phyloP scores from a whole-genome alignment of 2,329 filamentous ascomycete species.

The Herpomyces periplanetae region DNA sequence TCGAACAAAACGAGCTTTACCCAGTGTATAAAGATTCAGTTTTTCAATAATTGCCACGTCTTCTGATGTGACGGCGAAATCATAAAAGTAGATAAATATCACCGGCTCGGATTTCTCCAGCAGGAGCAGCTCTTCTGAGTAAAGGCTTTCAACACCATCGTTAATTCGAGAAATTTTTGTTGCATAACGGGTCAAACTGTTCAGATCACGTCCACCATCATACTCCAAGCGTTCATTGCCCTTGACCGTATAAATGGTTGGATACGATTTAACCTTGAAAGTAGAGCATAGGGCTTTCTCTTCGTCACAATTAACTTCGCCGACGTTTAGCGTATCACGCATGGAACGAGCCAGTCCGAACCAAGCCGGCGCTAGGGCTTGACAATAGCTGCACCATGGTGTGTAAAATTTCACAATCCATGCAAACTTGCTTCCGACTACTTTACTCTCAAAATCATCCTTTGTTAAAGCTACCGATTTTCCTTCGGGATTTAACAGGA shows the following conservation, averaged over 20 bases:
- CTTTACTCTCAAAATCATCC: slow-evolving; percentile 46
- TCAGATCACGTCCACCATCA: slow-evolving; percentile 53
- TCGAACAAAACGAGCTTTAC: slow-evolving; percentile 67
- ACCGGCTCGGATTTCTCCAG: slow-evolving; percentile 80
- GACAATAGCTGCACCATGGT: slow-evolving; percentile 85
- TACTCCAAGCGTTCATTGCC: slow-evolving; percentile 76
- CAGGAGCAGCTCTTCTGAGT: slow-evolving; percentile 30
- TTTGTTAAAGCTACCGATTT: slow-evolving; percentile 32
- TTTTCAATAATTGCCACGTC: slow-evolving; percentile 65
- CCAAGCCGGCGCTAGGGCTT: slow-evolving; percentile 70
- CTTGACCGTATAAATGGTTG: slow-evolving; percentile 68
- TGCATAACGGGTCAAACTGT: slow-evolving; percentile 54
- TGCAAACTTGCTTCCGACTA: slow-evolving; percentile 52
- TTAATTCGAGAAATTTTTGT: slow-evolving; percentile 47
- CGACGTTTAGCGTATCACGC: slow-evolving; percentile 56
- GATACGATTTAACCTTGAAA: slow-evolving; percentile 34
- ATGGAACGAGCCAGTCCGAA: slow-evolving; percentile 58
- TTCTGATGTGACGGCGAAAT: slow-evolving; percentile 64
- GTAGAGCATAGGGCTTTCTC: slow-evolving; percentile 75
- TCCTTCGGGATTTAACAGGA: slow-evolving; percentile 41
- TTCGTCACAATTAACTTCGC: slow-evolving; percentile 73
- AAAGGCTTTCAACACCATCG: slow-evolving; percentile 33
- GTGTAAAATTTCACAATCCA: slow-evolving; percentile 99
- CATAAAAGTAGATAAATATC: slow-evolving; percentile 89
- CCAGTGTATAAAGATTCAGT: slow-evolving; percentile 50